A percentile compares a stretch with the other conserved stretches of the same genome.
phyloP scores from a whole-genome alignment of 805 yeast species.

The Nakazawaea pomicola region DNA sequence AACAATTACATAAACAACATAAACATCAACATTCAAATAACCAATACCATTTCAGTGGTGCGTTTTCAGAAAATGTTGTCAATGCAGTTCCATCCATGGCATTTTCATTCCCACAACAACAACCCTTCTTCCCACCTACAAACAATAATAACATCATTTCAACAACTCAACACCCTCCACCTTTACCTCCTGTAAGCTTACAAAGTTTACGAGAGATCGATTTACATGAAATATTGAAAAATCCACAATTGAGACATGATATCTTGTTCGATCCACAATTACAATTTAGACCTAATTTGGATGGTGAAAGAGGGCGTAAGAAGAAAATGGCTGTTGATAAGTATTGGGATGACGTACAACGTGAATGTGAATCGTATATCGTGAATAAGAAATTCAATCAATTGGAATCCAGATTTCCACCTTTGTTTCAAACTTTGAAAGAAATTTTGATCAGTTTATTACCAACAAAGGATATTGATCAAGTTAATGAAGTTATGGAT shows the following conservation, averaged over 20 bases:
- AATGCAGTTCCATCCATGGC: constrained; percentile 13
- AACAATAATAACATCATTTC: no score
- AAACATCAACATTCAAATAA: constrained; percentile 4
- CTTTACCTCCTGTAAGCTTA: constrained; percentile 77
- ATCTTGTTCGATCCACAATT: constrained; percentile 87
- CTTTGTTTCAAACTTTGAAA: constrained; percentile 70
- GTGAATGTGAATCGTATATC: constrained; percentile 51
- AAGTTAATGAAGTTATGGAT: constrained; percentile 70
- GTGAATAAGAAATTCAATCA: constrained; percentile 19
- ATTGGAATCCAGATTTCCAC: constrained; percentile 47
- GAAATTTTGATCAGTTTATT: constrained; percentile 71
- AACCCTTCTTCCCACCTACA: no score
- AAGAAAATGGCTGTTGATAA: constrained; percentile 72
- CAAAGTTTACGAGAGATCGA: constrained; percentile 84
- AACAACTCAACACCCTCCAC: constrained; percentile 26
- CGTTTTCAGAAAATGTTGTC: constrained; percentile 2
- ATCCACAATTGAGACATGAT: constrained; percentile 91
- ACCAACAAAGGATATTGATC: constrained; percentile 68
- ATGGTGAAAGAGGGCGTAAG: constrained; percentile 83
- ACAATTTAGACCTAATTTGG: constrained; percentile 87
- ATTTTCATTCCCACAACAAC: constrained; percentile 11
- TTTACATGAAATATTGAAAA: constrained; percentile 79
- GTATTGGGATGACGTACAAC: constrained; percentile 76
- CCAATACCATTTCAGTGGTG: background rate
- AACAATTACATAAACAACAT: no score